Percentiles rank a stretch among this genome's conserved stretches.
Conservation (phyloP, 1,284 basidiomycete species). For the Rugosomyces carneus region DNA sequence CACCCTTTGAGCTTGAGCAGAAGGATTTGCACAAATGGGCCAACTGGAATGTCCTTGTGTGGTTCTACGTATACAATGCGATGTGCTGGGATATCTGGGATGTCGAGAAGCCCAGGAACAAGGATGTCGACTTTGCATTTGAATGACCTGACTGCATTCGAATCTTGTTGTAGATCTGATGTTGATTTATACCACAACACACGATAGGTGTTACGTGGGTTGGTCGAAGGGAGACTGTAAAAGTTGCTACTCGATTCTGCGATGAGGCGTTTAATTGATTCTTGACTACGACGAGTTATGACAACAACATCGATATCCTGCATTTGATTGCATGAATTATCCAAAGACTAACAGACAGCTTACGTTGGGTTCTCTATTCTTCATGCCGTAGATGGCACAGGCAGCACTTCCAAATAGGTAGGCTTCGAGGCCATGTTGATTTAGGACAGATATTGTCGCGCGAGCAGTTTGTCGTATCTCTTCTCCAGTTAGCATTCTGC, state of each 20-base stretch:
- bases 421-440: conserved; percentile 20
- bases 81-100: conserved; percentile 31
- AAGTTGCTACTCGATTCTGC: conserved; percentile 29
- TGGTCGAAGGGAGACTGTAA: conserved; percentile 33
- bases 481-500: conserved; percentile 7
- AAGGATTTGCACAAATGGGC: conserved; percentile 39
- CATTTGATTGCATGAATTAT: too few relatives aligned
- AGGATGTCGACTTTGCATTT: conserved; percentile 50
- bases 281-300: conserved; percentile 28
- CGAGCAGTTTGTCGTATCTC: conserved; percentile 15
- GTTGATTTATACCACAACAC: conserved; percentile 37
- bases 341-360: too few relatives aligned
- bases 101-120: conserved; percentile 37
- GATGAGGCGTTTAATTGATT: conserved; percentile 38
- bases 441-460: conserved; percentile 20
- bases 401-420: conserved; percentile 35
- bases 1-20: conserved; percentile 47
- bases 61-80: conserved; percentile 24
- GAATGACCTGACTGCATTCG: background rate
- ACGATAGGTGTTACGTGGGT: conserved; percentile 35
- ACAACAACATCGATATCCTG: conserved; percentile 51
- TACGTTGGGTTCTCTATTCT: conserved; percentile 32
- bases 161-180: conserved; percentile 18
- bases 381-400: conserved; percentile 31
- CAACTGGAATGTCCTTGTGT: conserved; percentile 30